A percentile compares a stretch with the other conserved stretches of the same genome.
Conservation (phyloP, 139 green algal genomes). For the Micractinium sp. region DNA sequence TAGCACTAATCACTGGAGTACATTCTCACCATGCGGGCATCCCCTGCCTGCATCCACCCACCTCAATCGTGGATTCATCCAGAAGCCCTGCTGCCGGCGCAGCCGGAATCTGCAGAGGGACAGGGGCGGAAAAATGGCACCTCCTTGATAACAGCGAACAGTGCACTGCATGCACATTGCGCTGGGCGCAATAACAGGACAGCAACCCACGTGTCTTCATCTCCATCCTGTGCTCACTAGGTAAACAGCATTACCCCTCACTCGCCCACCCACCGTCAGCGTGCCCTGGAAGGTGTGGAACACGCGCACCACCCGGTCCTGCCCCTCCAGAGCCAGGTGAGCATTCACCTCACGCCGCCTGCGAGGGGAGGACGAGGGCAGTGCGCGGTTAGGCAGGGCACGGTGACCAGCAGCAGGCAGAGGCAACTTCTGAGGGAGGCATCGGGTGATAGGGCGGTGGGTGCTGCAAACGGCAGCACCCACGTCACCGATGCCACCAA, state of each 20-base stretch:
- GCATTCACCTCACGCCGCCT: slow-evolving; percentile 21
- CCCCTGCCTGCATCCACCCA: too few species aligned
- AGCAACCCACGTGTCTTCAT: too few species aligned
- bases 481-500: background rate
- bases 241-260: too few species aligned
- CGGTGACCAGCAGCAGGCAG: too few species aligned
- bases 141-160: background rate
- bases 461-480: background rate
- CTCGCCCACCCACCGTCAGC: background rate
- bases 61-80: too few species aligned
- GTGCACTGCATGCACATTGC: background rate
- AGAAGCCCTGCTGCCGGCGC: too few species aligned
- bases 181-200: background rate
- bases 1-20: too few species aligned
- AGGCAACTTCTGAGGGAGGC: too few species aligned
- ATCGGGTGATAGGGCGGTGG: background rate
- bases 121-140: background rate
- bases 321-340: slow-evolving; percentile 18
- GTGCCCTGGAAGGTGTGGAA: slow-evolving; percentile 18
- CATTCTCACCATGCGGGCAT: too few species aligned
- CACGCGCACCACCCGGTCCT: slow-evolving; percentile 5
- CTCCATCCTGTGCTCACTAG: too few species aligned
- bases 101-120: too few species aligned
- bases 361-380: background rate
- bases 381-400: too few species aligned